Percentiles rank a stretch among this genome's conserved stretches.
phyloP scores from a whole-genome alignment of 2,329 filamentous ascomycete species.

The Exophiala sp. region DNA sequence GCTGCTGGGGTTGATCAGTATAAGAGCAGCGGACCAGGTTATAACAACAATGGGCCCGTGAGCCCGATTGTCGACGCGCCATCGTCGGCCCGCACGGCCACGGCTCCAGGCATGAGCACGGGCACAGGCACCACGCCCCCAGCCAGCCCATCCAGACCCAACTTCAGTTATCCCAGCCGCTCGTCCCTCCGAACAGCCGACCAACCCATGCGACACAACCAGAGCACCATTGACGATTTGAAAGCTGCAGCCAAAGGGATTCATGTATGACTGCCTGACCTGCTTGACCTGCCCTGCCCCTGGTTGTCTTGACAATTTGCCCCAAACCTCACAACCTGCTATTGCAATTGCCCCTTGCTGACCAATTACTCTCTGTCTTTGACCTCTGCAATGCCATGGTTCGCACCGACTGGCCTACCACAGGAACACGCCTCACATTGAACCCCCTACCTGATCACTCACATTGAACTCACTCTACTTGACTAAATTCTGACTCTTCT shows the following conservation, averaged over 20 bases:
- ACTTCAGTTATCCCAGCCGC: conserved; percentile 28
- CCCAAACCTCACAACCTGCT: too few relatives aligned
- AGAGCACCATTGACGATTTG: conserved; percentile 23
- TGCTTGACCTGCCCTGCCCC: too few relatives aligned
- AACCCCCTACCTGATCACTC: neutral
- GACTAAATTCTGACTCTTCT: neutral
- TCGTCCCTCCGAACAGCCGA: conserved; percentile 17
- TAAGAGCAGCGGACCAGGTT: neutral
- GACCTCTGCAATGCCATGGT: too few relatives aligned
- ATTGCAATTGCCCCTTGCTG: neutral
- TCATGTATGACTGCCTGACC: conserved; percentile 13
- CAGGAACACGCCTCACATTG: too few relatives aligned
- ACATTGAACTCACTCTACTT: too few relatives aligned
- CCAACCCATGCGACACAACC: conserved; percentile 21
- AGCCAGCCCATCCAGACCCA: conserved; percentile 20
- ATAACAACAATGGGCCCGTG: conserved; percentile 7
- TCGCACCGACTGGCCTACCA: too few relatives aligned
- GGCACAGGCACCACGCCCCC: neutral
- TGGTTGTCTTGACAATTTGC: too few relatives aligned
- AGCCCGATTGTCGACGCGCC: conserved; percentile 20
- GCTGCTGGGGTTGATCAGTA: conserved; percentile 2
- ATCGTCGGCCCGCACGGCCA: conserved; percentile 11
- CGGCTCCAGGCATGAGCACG: neutral
- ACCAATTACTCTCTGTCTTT: neutral
- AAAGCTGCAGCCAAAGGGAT: conserved; percentile 26